Evolutionary conservation across 306 rosid genomes (phyloP).

Genomic region (Sindora glabra): DNA sequence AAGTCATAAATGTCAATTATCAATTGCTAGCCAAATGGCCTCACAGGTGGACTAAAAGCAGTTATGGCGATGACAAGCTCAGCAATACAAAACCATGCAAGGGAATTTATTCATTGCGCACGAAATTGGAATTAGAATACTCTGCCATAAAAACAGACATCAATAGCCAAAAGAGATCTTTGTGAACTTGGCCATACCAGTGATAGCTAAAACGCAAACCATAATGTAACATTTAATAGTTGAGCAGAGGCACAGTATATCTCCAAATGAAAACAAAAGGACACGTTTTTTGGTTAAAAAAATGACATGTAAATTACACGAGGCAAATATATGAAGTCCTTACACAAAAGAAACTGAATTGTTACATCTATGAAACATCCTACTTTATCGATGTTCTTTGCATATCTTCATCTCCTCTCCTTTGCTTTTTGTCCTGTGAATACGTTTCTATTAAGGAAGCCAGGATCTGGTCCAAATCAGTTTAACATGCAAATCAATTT

Average conservation of each 20-base stretch:
- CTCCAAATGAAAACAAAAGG: neutral
- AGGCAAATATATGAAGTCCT: neutral
- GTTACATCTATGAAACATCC: neutral
- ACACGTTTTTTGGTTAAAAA: neutral
- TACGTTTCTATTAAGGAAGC: conserved; percentile 5
- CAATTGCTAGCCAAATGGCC: neutral
- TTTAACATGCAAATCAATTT: neutral
- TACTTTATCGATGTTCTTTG: neutral
- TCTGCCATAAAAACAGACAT: neutral
- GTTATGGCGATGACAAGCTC: neutral
- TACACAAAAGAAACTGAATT: neutral
- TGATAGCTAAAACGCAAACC: neutral
- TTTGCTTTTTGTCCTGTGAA: neutral
- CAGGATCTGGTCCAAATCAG: neutral
- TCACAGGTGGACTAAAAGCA: neutral
- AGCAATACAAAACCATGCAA: neutral
- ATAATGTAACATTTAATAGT: conserved; percentile 1
- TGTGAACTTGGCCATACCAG: neutral
- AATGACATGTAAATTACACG: too few relatives aligned
- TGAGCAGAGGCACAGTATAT: neutral
- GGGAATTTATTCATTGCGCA: neutral
- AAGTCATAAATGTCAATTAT: neutral
- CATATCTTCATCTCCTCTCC: too few relatives aligned
- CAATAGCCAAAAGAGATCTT: neutral
- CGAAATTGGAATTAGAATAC: neutral